These are phyloP conservation scores for Trametes polyzona DNA, from an alignment of 1,284 basidiomycete species.

Conservation along the genomic window DNA sequence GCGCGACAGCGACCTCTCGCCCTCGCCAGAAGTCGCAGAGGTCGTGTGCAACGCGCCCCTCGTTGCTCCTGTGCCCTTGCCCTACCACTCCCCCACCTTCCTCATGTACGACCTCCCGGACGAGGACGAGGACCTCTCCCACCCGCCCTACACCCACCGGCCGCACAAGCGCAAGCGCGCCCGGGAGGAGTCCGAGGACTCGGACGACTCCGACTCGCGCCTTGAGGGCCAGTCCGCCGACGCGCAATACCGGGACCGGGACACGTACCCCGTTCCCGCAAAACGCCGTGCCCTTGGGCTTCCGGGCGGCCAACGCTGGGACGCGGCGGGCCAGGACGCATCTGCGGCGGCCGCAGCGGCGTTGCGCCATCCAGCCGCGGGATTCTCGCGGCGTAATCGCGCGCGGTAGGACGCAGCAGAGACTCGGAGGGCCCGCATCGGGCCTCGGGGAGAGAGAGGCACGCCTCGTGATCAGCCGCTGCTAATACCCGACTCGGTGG, in stretches of 20 bases:
- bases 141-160: conserved; percentile 61
- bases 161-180: conserved; percentile 60
- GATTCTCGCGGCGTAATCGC: conserved; percentile 24
- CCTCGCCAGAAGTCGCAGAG: conserved; percentile 38
- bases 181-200: conserved; percentile 34
- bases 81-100: conserved; percentile 70
- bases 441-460: background rate
- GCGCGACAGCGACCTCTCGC: conserved; percentile 30
- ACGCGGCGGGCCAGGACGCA: background rate
- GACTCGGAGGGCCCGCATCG: background rate
- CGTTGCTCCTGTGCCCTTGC: conserved; percentile 66
- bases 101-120: conserved; percentile 67
- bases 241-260: background rate
- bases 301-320: conserved; percentile 5
- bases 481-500: background rate
- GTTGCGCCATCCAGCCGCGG: conserved; percentile 15
- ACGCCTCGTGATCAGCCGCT: conserved; percentile 1
- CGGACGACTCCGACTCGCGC: conserved; percentile 17
- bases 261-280: conserved; percentile 17
- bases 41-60: conserved; percentile 67
- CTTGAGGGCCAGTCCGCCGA: too few relatives aligned
- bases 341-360: conserved; percentile 3
- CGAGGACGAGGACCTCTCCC: conserved; percentile 70
- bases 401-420: conserved; percentile 15
- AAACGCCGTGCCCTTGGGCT: conserved; percentile 25